Evolutionary conservation across 352 stramenopile species (phyloP).

Genomic region (Globisporangium abappressorium): DNA sequence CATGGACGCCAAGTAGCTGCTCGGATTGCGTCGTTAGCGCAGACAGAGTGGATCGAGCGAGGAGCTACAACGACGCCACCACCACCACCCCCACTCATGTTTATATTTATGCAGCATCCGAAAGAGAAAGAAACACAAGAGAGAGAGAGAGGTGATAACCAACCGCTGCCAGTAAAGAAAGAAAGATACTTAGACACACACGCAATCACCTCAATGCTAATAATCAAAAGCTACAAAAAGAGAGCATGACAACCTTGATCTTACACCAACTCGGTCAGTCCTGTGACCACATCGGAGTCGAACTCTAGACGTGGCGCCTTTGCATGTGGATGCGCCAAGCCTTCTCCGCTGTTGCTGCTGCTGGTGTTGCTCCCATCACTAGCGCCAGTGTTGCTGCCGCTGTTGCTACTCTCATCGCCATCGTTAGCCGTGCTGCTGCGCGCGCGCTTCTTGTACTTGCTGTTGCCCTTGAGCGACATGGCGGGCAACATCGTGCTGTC

Average conservation of each 20-base stretch:
- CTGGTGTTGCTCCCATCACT: neutral
- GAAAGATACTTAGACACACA: neutral
- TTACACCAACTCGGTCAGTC: conserved; percentile 57
- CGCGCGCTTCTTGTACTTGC: conserved; percentile 63
- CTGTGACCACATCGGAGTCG: conserved; percentile 53
- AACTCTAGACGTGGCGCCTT: conserved; percentile 64
- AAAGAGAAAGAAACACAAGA: neutral
- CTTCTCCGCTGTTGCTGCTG: neutral
- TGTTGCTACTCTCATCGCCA: neutral
- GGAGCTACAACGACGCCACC: neutral
- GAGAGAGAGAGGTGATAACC: neutral
- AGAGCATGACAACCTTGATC: neutral
- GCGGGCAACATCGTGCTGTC: conserved; percentile 61
- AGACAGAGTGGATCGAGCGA: neutral
- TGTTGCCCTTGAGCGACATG: conserved; percentile 30
- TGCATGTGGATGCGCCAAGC: conserved; percentile 14
- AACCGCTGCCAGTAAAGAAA: neutral
- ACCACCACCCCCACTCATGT: neutral
- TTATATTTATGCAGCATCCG: conserved; percentile 1
- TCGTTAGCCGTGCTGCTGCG: conserved; percentile 18
- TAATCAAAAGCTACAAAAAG: neutral
- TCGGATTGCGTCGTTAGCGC: neutral
- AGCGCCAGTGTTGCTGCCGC: neutral
- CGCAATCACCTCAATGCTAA: neutral
- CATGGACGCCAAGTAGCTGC: conserved; percentile 29